Evolutionary conservation across 495 filamentous ascomycete genomes (phyloP), one percentile per base, ranked within the genome.

Genomic region (Penicillium arizonense): DNA sequence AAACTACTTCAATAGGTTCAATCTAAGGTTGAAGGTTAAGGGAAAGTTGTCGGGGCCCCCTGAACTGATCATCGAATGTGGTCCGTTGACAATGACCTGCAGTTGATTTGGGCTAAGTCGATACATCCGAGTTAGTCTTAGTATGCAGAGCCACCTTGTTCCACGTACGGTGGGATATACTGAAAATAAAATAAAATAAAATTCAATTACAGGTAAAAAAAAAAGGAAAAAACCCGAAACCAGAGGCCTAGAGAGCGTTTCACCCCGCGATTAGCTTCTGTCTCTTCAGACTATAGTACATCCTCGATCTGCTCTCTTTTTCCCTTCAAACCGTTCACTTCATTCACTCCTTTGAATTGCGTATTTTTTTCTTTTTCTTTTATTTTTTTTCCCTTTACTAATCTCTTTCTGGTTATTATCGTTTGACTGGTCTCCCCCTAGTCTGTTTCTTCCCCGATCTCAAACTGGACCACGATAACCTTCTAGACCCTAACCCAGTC

Each of bases 231-330:
- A 57, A 56, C 28, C 28, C 28, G 41, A 59, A 49, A 44, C 26
- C 47, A 53, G 54, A 57, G 21, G 47, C 45, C 53, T 33, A 52
- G 53, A 49, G 50, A 59, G 55, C 61, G 63, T 70, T 69, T 70
- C 68, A 70, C 68, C 68, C 67, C 68, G 62, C 68, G 65, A 69
- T 70, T 69, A 69, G 68, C 65, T 64, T 61, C 58, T 44, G 36
- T 59, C 56, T 65, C 48, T 54, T 61, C 42, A 44, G 50, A 65
- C 61, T 65, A 62, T 64, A 62, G 53, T 49, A 57, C 48, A 47
- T 59, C 47, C 51, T 50, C 48, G 50, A 50, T 50, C 58, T 56
- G 50, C 50, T 53, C 48, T 54, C 57, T 36, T 45, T 37, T 44
- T 56, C 47, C 53, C 41, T 36, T 47, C 46, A 36, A 49, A 48